Percentiles rank a stretch among this genome's conserved stretches.
phyloP scores from a whole-genome alignment of 306 rosid species.

The Hippophae gyantsensis region DNA sequence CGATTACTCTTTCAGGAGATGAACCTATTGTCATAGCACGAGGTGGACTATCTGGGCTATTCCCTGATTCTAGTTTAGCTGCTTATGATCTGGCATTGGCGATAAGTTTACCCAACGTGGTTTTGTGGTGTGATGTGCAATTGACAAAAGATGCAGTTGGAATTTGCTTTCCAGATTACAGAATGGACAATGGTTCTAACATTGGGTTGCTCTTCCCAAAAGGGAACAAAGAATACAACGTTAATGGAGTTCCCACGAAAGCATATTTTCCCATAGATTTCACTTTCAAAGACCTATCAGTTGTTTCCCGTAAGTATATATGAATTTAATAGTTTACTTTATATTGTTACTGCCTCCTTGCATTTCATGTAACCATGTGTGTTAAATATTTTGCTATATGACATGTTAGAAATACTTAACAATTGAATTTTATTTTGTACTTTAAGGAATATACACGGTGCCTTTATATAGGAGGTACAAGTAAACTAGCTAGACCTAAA shows the following conservation, averaged over 20 bases:
- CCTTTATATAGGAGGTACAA: too few species aligned
- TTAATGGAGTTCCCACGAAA: slow-evolving; percentile 31
- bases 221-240: slow-evolving; percentile 15
- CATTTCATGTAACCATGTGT: neutral
- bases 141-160: slow-evolving; percentile 66
- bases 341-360: neutral
- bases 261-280: slow-evolving; percentile 62
- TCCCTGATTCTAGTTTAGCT: slow-evolving; percentile 50
- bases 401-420: too few species aligned
- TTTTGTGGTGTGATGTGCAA: slow-evolving; percentile 79
- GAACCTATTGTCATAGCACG: slow-evolving; percentile 62
- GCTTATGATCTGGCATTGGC: slow-evolving; percentile 31
- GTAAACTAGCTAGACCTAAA: too few species aligned
- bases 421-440: too few species aligned
- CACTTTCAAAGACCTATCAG: slow-evolving; percentile 31
- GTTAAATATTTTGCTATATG: neutral
- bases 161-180: slow-evolving; percentile 51
- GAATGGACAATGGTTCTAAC: slow-evolving; percentile 42
- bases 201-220: neutral
- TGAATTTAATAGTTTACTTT: neutral
- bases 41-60: slow-evolving; percentile 84
- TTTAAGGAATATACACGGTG: too few species aligned
- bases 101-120: slow-evolving; percentile 20
- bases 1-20: slow-evolving; percentile 33
- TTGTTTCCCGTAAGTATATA: slow-evolving; percentile 38